Evolutionary conservation across 2,329 filamentous ascomycete species (phyloP).

Genomic region (Cladosporium cucumerinum): DNA sequence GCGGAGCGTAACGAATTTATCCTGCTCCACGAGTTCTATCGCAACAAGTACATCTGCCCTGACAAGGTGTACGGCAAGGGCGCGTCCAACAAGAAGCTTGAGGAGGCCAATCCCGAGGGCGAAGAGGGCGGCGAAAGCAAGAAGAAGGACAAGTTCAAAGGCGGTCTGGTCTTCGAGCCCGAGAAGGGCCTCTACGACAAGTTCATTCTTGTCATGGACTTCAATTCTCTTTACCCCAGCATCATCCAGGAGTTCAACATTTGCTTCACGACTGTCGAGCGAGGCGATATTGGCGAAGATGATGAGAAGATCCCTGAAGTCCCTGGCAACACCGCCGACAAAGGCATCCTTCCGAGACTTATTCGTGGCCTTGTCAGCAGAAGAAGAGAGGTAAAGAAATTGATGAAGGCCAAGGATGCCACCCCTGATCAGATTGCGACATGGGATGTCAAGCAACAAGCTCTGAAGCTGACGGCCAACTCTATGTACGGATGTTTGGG

Average conservation of each 20-base stretch:
- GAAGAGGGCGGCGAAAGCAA: constrained; percentile 67
- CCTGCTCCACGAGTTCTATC: constrained; percentile 92
- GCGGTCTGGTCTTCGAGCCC: constrained; percentile 95
- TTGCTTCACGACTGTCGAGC: constrained; percentile 95
- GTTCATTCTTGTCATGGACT: constrained; percentile 98
- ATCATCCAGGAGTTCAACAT: constrained; percentile 99
- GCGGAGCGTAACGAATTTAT: constrained; percentile 99
- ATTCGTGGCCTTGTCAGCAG: constrained; percentile 89
- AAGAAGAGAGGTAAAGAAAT: constrained; percentile 84
- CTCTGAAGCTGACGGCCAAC: constrained; percentile 94
- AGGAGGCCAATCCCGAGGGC: constrained; percentile 69
- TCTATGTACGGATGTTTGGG: constrained; percentile 99
- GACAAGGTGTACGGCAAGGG: constrained; percentile 85
- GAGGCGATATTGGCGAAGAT: constrained; percentile 68
- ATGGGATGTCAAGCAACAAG: constrained; percentile 98
- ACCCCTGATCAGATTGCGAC: constrained; percentile 83
- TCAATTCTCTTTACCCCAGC: constrained; percentile 97
- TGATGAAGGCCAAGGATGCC: constrained; percentile 93
- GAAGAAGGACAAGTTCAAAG: constrained; percentile 99
- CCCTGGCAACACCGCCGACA: constrained; percentile 66
- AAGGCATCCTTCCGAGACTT: constrained; percentile 82
- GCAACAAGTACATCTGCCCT: constrained; percentile 96
- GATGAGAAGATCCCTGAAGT: constrained; percentile 89
- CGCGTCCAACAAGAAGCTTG: constrained; percentile 56
- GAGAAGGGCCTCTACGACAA: constrained; percentile 98